Evolutionary conservation across 2,329 filamentous ascomycete species (phyloP).

Genomic region (Cordyceps militaris): DNA sequence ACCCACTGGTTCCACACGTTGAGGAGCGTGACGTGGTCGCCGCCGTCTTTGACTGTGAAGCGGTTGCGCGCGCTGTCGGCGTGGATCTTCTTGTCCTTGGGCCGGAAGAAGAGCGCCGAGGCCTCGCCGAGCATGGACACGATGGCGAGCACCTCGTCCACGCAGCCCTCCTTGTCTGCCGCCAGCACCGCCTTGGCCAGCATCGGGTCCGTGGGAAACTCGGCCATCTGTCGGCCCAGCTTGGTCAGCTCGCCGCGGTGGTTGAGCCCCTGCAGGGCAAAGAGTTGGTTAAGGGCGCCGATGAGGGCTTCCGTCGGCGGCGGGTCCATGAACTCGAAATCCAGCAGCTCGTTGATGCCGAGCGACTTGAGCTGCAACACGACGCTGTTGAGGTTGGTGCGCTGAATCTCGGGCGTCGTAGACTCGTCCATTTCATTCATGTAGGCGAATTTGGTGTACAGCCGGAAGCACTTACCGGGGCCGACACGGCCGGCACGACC

Average conservation of each 20-base stretch:
- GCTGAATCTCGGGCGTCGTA: slow-evolving; percentile 87
- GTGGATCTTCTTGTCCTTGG: slow-evolving; percentile 95
- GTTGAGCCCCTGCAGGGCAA: slow-evolving; percentile 83
- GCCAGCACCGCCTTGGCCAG: slow-evolving; percentile 83
- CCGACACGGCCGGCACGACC: slow-evolving; percentile 89
- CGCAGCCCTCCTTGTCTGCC: slow-evolving; percentile 83
- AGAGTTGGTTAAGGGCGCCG: slow-evolving; percentile 80
- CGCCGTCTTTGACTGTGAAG: slow-evolving; percentile 85
- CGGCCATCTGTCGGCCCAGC: slow-evolving; percentile 86
- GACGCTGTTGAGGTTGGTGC: slow-evolving; percentile 78
- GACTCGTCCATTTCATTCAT: slow-evolving; percentile 93
- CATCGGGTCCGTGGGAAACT: slow-evolving; percentile 90
- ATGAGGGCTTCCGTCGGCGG: slow-evolving; percentile 87
- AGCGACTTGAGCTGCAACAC: slow-evolving; percentile 83
- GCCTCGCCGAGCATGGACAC: slow-evolving; percentile 92
- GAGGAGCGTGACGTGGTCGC: slow-evolving; percentile 80
- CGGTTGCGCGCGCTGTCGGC: slow-evolving; percentile 84
- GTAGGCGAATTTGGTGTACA: slow-evolving; percentile 91
- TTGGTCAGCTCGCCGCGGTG: slow-evolving; percentile 85
- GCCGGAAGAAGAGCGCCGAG: slow-evolving; percentile 83
- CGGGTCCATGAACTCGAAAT: slow-evolving; percentile 95
- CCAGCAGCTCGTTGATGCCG: slow-evolving; percentile 84
- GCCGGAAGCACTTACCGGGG: slow-evolving; percentile 84
- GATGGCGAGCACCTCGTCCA: slow-evolving; percentile 85
- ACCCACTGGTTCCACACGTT: slow-evolving; percentile 97